phyloP scores from a whole-genome alignment of 73 alveolate genomes.

The Breviolum minutum region DNA sequence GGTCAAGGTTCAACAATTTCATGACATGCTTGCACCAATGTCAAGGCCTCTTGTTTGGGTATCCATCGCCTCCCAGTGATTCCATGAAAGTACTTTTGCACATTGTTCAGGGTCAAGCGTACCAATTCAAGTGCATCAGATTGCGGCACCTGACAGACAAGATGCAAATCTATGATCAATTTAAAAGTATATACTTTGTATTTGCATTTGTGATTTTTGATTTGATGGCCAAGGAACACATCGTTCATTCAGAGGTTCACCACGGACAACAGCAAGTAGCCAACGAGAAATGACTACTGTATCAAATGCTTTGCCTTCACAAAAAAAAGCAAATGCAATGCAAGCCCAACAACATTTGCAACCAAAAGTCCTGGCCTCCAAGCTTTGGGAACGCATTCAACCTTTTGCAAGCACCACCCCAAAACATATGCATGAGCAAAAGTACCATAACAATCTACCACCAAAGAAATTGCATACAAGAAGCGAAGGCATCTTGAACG shows the following conservation, averaged over 20 bases:
- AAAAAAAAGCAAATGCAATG: not conserved
- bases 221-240: not conserved
- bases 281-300: not conserved
- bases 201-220: not conserved
- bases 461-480: not conserved
- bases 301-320: not conserved
- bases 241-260: not conserved
- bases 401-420: not conserved
- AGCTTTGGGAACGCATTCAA: not conserved
- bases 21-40: not conserved
- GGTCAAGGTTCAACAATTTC: not conserved
- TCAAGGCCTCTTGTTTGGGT: not conserved
- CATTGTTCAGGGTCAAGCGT: not conserved
- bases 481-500: not conserved
- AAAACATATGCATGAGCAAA: not conserved
- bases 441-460: not conserved
- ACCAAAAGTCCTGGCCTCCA: not conserved
- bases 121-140: not conserved
- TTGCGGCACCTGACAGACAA: not conserved
- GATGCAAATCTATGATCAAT: too few relatives aligned
- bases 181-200: not conserved
- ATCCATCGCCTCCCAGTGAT: not conserved
- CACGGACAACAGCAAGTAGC: not conserved
- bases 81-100: not conserved
- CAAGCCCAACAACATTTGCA: not conserved